These are phyloP conservation scores for Sugiyamaella xylanicola DNA, from an alignment of 1,139 yeast species.

Conservation along the genomic window DNA sequence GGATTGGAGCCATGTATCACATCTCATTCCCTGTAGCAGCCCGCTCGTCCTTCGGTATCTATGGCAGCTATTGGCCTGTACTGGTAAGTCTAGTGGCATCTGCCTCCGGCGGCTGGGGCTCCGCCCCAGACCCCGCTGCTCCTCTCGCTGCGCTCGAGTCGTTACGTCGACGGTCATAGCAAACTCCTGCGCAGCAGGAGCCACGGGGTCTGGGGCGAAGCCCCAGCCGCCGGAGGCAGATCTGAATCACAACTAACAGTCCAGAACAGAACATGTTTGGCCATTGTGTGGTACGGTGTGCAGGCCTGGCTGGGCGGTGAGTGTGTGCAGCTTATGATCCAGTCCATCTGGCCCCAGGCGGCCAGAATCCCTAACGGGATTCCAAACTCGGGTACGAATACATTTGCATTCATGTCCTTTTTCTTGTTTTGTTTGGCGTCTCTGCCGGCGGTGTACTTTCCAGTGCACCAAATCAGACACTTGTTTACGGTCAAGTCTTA, in stretches of 20 bases:
- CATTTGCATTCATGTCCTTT: constrained; percentile 70
- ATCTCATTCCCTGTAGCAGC: constrained; percentile 75
- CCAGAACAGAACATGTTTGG: constrained; percentile 73
- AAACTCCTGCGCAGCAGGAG: background rate
- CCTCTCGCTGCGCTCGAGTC: background rate
- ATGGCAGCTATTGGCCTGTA: constrained; percentile 78
- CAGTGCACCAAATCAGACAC: constrained; percentile 79
- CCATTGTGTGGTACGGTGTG: constrained; percentile 82
- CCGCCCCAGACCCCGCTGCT: background rate
- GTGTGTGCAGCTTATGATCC: constrained; percentile 62
- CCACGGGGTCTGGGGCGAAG: background rate
- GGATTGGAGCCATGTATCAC: constrained; percentile 73
- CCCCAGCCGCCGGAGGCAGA: background rate
- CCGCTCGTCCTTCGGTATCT: constrained; percentile 74
- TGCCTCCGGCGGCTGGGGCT: constrained; percentile 1
- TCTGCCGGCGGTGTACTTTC: constrained; percentile 76
- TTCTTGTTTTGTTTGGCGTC: constrained; percentile 78
- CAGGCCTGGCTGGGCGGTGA: constrained; percentile 84
- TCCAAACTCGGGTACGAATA: constrained; percentile 56
- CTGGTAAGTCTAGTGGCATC: constrained; percentile 33
- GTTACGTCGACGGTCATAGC: background rate
- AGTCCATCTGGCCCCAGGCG: constrained; percentile 47
- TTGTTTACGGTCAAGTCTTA: constrained; percentile 77
- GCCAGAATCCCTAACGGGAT: constrained; percentile 50
- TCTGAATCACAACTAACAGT: background rate